phyloP scores from a whole-genome alignment of 768 basidiomycete species.

The Macrolepiota fuliginosa region DNA sequence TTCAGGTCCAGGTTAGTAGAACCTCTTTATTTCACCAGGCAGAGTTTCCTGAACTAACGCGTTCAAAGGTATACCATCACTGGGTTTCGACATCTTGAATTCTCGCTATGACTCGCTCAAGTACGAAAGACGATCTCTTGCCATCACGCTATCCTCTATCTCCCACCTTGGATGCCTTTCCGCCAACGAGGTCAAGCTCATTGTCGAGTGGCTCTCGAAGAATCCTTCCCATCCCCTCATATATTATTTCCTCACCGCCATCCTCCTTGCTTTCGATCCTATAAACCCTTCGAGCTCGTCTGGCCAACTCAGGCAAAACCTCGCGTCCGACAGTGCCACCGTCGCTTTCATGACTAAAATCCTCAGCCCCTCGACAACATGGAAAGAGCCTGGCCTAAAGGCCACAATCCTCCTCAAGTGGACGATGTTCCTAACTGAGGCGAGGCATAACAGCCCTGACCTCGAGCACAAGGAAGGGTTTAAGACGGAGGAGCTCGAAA shows the following conservation, averaged over 20 bases:
- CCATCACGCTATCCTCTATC: slow-evolving; percentile 59
- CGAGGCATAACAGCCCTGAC: slow-evolving; percentile 62
- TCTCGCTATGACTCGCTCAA: slow-evolving; percentile 72
- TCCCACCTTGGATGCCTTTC: slow-evolving; percentile 61
- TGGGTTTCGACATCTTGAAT: slow-evolving; percentile 67
- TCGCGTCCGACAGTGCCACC: slow-evolving; percentile 45
- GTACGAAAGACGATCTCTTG: slow-evolving; percentile 70
- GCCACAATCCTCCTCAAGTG: slow-evolving; percentile 79
- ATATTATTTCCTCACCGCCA: slow-evolving; percentile 63
- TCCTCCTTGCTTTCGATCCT: slow-evolving; percentile 66
- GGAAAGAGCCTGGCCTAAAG: slow-evolving; percentile 72
- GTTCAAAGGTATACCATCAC: slow-evolving; percentile 38
- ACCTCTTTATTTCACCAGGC: not conserved
- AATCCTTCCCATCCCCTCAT: slow-evolving; percentile 69
- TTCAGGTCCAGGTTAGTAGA: slow-evolving; percentile 48
- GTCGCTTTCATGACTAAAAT: slow-evolving; percentile 61
- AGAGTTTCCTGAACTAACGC: not conserved
- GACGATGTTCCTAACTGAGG: slow-evolving; percentile 81
- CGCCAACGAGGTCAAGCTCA: slow-evolving; percentile 54
- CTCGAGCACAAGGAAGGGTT: slow-evolving; percentile 66
- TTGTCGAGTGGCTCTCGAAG: slow-evolving; percentile 69
- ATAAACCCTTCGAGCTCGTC: slow-evolving; percentile 50
- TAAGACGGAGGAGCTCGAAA: slow-evolving; percentile 77
- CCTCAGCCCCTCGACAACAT: slow-evolving; percentile 48
- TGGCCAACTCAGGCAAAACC: slow-evolving; percentile 42